Evolutionary conservation across 192 early-diverging fungal species (phyloP).

Genomic region (Anaeromyces robustus): DNA sequence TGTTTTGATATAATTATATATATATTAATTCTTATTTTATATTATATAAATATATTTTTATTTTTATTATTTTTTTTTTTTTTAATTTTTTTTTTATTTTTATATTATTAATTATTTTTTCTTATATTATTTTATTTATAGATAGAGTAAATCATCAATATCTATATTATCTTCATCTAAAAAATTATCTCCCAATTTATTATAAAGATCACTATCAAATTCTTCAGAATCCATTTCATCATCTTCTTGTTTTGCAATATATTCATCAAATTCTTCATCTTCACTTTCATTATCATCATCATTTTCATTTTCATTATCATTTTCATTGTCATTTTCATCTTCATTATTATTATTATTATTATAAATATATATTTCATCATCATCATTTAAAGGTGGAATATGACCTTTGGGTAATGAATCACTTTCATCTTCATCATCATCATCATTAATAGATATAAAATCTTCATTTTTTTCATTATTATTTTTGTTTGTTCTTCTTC

Average conservation of each 20-base stretch:
- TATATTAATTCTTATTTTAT: no score
- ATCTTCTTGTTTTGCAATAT: not conserved
- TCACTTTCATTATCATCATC: not conserved
- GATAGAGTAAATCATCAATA: not conserved
- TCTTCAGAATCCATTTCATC: not conserved
- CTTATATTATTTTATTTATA: not conserved
- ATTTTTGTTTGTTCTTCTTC: not conserved
- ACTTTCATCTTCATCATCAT: not conserved
- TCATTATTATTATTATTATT: not conserved
- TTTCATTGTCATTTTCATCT: no score
- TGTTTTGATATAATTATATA: no score
- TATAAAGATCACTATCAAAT: not conserved
- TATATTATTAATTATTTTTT: no score
- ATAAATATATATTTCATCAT: not conserved
- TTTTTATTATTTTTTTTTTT: no score
- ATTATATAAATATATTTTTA: no score
- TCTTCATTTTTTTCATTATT: not conserved
- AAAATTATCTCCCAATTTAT: not conserved
- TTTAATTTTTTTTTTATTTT: no score
- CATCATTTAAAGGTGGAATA: not conserved
- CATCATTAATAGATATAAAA: not conserved
- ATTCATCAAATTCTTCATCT: not conserved
- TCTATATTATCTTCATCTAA: not conserved
- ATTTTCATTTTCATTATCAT: not conserved
- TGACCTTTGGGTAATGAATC: not conserved